Evolutionary conservation across 345 rosid species (phyloP).

Genomic region (Clarkia xantiana): DNA sequence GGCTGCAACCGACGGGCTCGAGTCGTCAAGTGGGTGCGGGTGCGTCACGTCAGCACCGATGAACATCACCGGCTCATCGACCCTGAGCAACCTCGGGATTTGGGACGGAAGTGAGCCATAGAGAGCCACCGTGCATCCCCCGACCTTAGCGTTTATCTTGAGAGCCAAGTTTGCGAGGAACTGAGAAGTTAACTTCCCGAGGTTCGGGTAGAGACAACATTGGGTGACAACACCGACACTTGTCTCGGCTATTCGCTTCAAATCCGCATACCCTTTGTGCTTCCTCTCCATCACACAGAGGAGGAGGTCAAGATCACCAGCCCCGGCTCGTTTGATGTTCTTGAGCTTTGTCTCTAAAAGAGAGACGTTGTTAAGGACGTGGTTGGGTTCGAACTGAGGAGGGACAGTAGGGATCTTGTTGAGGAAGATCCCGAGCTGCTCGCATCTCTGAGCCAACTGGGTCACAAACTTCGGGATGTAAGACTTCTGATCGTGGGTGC

Average conservation of each 20-base stretch:
- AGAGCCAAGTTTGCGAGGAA: conserved; percentile 84
- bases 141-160: conserved; percentile 92
- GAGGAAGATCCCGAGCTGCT: conserved; percentile 70
- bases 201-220: conserved; percentile 82
- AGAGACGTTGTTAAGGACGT: conserved; percentile 61
- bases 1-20: conserved; percentile 91
- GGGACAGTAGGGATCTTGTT: conserved; percentile 41
- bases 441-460: conserved; percentile 79
- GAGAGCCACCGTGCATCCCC: conserved; percentile 78
- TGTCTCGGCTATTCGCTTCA: conserved; percentile 90
- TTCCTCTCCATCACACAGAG: conserved; percentile 87
- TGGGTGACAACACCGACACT: conserved; percentile 74
- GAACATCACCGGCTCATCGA: conserved; percentile 77
- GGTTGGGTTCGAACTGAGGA: conserved; percentile 55
- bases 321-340: conserved; percentile 51
- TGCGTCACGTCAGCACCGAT: conserved; percentile 99
- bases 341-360: conserved; percentile 62
- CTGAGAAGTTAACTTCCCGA: conserved; percentile 67
- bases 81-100: conserved; percentile 54
- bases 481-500: conserved; percentile 61
- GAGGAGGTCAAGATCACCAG: conserved; percentile 62
- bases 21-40: conserved; percentile 92
- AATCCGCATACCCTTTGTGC: conserved; percentile 82
- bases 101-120: conserved; percentile 70
- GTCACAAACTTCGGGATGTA: conserved; percentile 59